Evolutionary conservation across 805 yeast genomes (phyloP).

Genomic region (Jamesozyma spencerorum): DNA sequence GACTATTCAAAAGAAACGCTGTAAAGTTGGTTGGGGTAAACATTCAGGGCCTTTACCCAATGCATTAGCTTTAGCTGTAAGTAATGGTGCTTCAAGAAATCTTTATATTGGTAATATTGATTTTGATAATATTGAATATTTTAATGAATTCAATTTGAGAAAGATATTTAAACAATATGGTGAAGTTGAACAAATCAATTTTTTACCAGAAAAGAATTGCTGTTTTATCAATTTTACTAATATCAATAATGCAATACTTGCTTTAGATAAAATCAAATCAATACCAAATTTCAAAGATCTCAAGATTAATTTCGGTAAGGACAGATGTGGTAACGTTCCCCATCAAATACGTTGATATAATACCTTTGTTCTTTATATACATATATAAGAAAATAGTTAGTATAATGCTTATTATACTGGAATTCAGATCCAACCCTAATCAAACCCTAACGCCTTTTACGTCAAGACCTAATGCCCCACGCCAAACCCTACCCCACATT

Average conservation of each 20-base stretch:
- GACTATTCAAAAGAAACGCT: slow-evolving; percentile 73
- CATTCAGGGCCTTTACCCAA: slow-evolving; percentile 88
- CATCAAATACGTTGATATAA: slow-evolving; percentile 38
- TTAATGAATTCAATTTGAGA: slow-evolving; percentile 53
- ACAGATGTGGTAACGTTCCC: slow-evolving; percentile 91
- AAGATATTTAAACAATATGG: slow-evolving; percentile 75
- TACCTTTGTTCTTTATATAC: neutral
- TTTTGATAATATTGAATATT: slow-evolving; percentile 27
- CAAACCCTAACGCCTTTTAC: no score
- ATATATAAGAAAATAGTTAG: no score
- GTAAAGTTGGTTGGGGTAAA: slow-evolving; percentile 96
- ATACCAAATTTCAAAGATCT: slow-evolving; percentile 58
- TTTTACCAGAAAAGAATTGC: slow-evolving; percentile 72
- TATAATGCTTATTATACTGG: no score
- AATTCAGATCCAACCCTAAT: no score
- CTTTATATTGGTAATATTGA: slow-evolving; percentile 76
- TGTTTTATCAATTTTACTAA: slow-evolving; percentile 88
- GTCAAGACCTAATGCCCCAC: no score
- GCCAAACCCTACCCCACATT: no score
- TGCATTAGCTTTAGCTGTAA: slow-evolving; percentile 79
- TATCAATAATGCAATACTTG: slow-evolving; percentile 83
- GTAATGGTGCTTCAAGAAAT: slow-evolving; percentile 90
- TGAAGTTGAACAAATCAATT: slow-evolving; percentile 90
- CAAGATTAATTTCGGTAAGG: slow-evolving; percentile 87
- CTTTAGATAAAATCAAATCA: slow-evolving; percentile 82